Evolutionary conservation across 768 basidiomycete species (phyloP), one percentile per base, ranked within the genome.

Genomic region (Steccherinum ochraceum): DNA sequence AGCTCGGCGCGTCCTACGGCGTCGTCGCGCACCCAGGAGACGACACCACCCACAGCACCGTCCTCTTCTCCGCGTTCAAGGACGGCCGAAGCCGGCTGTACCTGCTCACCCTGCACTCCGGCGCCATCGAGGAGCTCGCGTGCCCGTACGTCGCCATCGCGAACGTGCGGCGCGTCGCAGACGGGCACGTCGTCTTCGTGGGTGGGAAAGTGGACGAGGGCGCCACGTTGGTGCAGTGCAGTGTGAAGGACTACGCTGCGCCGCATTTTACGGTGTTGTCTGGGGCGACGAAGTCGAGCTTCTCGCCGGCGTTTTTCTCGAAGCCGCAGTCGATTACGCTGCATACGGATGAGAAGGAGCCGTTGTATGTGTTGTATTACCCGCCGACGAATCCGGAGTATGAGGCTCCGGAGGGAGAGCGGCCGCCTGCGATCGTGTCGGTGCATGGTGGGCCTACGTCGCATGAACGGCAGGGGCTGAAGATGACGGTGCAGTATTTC

Each of bases 381-480:
- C 70, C 79, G 0, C 89, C 89, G 0, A 74, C 68, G 46, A 89
- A 89, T 58, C 81, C 84, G 0, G 61, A 68, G 0, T 89, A 82
- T 55, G 82, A 76, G 0, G 76, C 64, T 40, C 64, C 66, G 12
- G 56, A 63, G 0, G 75, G 71, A 3, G 83, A 86, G 63, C 74
- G 71, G 46, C 89, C 89, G 0, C 89, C 89, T 7, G 81, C 79
- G 50, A 71, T 89, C 5, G 67, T 88, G 12, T 57, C 72, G 27
- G 74, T 76, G 3, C 89, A 91, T 52, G 89, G 89, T 0, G 89
- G 89, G 0, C 89, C 90, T 0, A 89, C 86, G 0, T 58, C 57
- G 2, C 63, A 71, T 3, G 67, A 70, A 3, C 18, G 53, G 1
- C 80, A 83, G 48, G 76, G 69, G 0, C 63, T 89, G 26, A 63